Evolutionary conservation across 257 asterid genomes (phyloP), one percentile per base, ranked within the genome.

Genomic region (Avicennia marina): DNA sequence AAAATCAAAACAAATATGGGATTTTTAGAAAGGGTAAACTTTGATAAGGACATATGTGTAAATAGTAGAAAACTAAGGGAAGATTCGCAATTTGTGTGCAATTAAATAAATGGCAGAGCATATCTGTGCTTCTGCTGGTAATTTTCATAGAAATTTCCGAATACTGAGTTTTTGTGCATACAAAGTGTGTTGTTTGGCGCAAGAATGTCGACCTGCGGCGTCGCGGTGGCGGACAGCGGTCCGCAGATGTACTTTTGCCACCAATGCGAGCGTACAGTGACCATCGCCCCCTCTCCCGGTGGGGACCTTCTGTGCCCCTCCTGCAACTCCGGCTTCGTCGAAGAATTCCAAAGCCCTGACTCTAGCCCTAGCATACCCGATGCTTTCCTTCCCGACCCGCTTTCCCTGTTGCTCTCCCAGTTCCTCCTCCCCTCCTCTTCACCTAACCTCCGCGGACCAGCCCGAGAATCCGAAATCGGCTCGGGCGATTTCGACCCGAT

Each of bases 261-360:
- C 53, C 72, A 71, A 58, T 78, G 84, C 62, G 32, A 59, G 32
- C 60, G 32, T 20, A 78, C 76, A 12, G 71, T 72, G 62, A 53
- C 56, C 58, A 78, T 78, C 15, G 38, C 8, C 59, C 76, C 73
- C 15, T 71, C 72, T 11, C 62, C 76, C 1, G 24, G 48, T 15
- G 24, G 61, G 29, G 81, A 78, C 24, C 68, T 71, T 42, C 49
- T 68, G 16, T 78, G 85, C 67, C 81, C 63, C 2, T n/a, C 63
- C 38, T 57, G 63, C 42, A 57, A 57, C 10, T 57, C 63, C 29
- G 52, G 18, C 34, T 29, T 29, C 8, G 34, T 29, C 34, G 34
- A 85, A 67, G 89, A 82, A 64, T 80, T 11, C 68, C 79, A 81
- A 58, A 61, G 69, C 72, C 80, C 84, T 56, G 60, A 47, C 49